Evolutionary conservation across 1,139 yeast species (phyloP).

Genomic region (Keqinozyma sinolaborantium): DNA sequence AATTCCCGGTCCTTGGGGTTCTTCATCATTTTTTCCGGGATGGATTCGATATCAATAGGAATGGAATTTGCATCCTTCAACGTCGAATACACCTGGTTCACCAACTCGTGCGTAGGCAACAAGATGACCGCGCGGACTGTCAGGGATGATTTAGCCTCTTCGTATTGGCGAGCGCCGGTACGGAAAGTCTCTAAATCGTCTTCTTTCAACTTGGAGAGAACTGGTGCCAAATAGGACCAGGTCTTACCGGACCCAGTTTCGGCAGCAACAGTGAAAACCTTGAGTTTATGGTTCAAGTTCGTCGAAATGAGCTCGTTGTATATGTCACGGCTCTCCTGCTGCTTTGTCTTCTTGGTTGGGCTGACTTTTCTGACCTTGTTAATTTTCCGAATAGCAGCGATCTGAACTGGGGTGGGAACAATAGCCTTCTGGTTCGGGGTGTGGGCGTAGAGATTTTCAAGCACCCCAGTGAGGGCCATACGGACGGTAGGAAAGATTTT

Average conservation of each 20-base stretch:
- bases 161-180: conserved; percentile 27
- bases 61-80: conserved; percentile 36
- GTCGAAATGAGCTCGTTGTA: conserved; percentile 23
- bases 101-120: conserved; percentile 87
- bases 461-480: conserved; percentile 56
- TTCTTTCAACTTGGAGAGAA: conserved; percentile 65
- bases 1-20: conserved; percentile 19
- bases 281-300: conserved; percentile 39
- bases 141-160: conserved; percentile 26
- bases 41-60: conserved; percentile 17
- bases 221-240: conserved; percentile 80
- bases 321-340: conserved; percentile 20
- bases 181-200: conserved; percentile 36
- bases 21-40: conserved; percentile 12
- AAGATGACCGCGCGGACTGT: conserved; percentile 66
- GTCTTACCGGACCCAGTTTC: conserved; percentile 98
- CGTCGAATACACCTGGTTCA: conserved; percentile 68
- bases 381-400: conserved; percentile 43
- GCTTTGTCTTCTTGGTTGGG: conserved; percentile 19
- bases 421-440: conserved; percentile 33
- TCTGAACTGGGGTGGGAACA: conserved; percentile 42
- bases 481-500: conserved; percentile 68
- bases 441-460: conserved; percentile 45
- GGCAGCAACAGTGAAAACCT: conserved; percentile 81
- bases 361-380: conserved; percentile 27